phyloP scores from a whole-genome alignment of 2,329 filamentous ascomycete genomes.

The Elsinoe arachidis region DNA sequence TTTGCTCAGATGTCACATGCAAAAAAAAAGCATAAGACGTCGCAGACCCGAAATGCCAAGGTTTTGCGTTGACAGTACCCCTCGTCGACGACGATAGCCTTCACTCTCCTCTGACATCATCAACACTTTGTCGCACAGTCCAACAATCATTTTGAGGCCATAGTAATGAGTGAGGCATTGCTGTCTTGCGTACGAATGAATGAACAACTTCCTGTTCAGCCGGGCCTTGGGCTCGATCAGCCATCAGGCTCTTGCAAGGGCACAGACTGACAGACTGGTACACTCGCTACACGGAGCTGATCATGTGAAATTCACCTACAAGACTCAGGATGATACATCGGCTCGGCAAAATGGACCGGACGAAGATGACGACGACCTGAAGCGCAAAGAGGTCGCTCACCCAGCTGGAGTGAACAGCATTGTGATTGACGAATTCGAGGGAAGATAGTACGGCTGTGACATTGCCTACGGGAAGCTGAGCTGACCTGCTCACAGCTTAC shows the following conservation, averaged over 20 bases:
- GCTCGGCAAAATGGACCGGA: neutral
- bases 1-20: neutral
- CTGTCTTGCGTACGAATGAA: slow-evolving; percentile 28
- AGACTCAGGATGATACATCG: slow-evolving; percentile 31
- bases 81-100: too few relatives aligned
- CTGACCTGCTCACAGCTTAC: slow-evolving; percentile 43
- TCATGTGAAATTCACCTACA: slow-evolving; percentile 62
- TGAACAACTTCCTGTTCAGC: slow-evolving; percentile 68
- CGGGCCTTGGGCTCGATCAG: slow-evolving; percentile 62
- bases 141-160: neutral
- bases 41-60: neutral
- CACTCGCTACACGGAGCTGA: slow-evolving; percentile 60
- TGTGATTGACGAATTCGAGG: slow-evolving; percentile 73
- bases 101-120: too few relatives aligned
- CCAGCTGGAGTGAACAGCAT: slow-evolving; percentile 70
- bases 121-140: too few relatives aligned
- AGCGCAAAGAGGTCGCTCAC: slow-evolving; percentile 51
- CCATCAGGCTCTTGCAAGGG: slow-evolving; percentile 55
- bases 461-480: neutral
- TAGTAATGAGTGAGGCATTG: neutral
- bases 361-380: slow-evolving; percentile 22
- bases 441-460: slow-evolving; percentile 50
- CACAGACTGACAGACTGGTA: slow-evolving; percentile 57
- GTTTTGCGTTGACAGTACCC: neutral
- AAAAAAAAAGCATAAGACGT: neutral